phyloP scores from a whole-genome alignment of 345 rosid genomes.

The Abelmoschus esculentus region DNA sequence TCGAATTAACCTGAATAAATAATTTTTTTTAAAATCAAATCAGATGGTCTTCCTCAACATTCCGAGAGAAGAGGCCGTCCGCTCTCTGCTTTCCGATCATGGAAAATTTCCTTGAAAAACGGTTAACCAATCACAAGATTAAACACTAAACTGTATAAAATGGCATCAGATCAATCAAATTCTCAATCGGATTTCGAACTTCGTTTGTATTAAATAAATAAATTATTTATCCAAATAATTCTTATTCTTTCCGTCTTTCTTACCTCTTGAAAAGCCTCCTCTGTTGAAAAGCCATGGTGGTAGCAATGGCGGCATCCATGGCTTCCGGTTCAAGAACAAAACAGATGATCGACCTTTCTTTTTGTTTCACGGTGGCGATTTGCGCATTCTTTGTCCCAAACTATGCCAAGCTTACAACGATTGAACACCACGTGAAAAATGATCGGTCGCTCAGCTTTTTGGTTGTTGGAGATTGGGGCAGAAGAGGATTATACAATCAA shows the following conservation, averaged over 20 bases:
- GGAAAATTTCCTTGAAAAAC: slow-evolving; percentile 18
- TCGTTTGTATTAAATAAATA: not conserved
- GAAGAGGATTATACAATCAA: slow-evolving; percentile 56
- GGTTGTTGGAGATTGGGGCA: slow-evolving; percentile 81
- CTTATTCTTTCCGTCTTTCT: not conserved
- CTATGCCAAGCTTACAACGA: slow-evolving; percentile 33
- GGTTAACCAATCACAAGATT: slow-evolving; percentile 10
- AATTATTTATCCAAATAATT: not conserved
- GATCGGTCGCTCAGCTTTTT: slow-evolving; percentile 54
- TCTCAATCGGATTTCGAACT: not conserved
- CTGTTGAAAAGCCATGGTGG: slow-evolving; percentile 4
- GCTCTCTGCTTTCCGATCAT: not conserved
- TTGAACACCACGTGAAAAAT: slow-evolving; percentile 33
- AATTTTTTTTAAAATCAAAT: too few species aligned
- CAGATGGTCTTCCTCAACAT: not conserved
- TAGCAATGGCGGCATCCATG: slow-evolving; percentile 10
- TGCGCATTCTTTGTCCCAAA: slow-evolving; percentile 2
- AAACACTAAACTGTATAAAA: not conserved
- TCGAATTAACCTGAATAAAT: too few species aligned
- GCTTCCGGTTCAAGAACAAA: slow-evolving; percentile 9
- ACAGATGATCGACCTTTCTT: not conserved
- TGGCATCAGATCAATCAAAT: not conserved
- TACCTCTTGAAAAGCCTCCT: not conserved
- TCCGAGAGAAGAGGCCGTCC: not conserved
- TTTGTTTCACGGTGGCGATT: not conserved